Conservation (phyloP, 768 basidiomycete genomes). For the Plicaturopsis crispa region DNA sequence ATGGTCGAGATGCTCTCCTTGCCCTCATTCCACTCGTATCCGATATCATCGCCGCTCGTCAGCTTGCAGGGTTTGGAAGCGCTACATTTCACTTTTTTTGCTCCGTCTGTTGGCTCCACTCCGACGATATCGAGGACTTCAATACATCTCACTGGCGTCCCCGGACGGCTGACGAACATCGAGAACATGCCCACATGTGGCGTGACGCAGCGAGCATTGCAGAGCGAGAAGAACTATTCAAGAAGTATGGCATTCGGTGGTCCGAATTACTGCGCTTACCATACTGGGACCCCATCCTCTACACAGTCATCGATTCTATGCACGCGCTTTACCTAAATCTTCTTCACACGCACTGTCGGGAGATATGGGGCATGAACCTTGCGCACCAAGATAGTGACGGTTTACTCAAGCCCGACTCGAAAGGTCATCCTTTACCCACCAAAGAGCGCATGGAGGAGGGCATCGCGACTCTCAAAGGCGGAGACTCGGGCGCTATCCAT, state of each 20-base stretch:
- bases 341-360: conserved; percentile 10
- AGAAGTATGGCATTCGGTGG: conserved; percentile 16
- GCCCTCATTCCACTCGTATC: conserved; percentile 25
- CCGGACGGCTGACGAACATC: conserved; percentile 6
- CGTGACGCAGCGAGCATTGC: conserved; percentile 1
- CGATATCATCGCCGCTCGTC: conserved; percentile 26
- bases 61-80: conserved; percentile 19
- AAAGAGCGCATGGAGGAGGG: no score
- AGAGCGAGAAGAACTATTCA: conserved; percentile 10
- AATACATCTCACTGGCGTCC: conserved; percentile 5
- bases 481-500: no score
- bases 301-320: conserved; percentile 23
- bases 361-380: conserved; percentile 12
- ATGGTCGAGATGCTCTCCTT: conserved; percentile 19
- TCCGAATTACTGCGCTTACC: conserved; percentile 18
- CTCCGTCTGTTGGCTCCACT: conserved; percentile 11
- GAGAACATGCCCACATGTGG: conserved; percentile 6
- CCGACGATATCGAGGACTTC: conserved; percentile 4
- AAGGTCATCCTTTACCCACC: no score
- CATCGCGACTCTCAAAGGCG: no score
- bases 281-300: conserved; percentile 20
- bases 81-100: conserved; percentile 13
- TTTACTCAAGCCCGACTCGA: no score
- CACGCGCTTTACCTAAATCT: conserved; percentile 20
- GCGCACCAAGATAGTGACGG: conserved; percentile 6